Conservation (phyloP, 176 grass and related monocot genomes). For the Juncus effusus region DNA sequence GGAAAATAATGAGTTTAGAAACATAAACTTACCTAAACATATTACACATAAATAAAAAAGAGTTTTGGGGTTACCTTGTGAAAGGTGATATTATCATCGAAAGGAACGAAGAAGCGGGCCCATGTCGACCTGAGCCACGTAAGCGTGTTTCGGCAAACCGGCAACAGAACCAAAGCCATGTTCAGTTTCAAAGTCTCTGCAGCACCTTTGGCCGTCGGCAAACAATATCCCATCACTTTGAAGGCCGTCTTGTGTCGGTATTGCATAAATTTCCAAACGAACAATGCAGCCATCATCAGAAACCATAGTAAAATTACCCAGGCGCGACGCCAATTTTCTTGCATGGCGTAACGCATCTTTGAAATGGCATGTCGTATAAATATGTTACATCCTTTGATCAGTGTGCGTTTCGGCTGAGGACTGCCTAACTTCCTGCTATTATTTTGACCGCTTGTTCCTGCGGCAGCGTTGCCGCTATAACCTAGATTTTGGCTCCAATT, state of each 20-base stretch:
- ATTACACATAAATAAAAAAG: neutral
- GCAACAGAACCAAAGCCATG: slow-evolving; percentile 92
- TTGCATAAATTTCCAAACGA: slow-evolving; percentile 88
- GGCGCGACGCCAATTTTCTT: slow-evolving; percentile 78
- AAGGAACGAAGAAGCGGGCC: slow-evolving; percentile 84
- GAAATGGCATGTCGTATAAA: slow-evolving; percentile 18
- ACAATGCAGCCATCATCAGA: slow-evolving; percentile 52
- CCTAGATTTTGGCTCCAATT: slow-evolving; percentile 96
- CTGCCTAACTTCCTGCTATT: neutral
- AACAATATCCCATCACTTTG: slow-evolving; percentile 89
- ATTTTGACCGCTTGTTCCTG: neutral
- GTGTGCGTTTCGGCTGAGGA: slow-evolving; percentile 1
- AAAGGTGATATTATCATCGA: slow-evolving; percentile 99
- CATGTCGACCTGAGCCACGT: slow-evolving; percentile 95
- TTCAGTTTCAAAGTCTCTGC: slow-evolving; percentile 98
- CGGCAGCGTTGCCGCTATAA: slow-evolving; percentile 9
- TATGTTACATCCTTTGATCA: slow-evolving; percentile 13
- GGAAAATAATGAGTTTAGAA: neutral
- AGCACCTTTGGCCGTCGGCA: slow-evolving; percentile 80
- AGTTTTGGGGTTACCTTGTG: slow-evolving; percentile 67
- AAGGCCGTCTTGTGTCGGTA: slow-evolving; percentile 58
- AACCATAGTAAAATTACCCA: slow-evolving; percentile 81
- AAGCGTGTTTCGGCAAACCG: slow-evolving; percentile 95
- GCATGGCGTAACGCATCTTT: slow-evolving; percentile 43
- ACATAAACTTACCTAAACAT: too few relatives aligned